Evolutionary conservation across 345 rosid species (phyloP).

Genomic region (Mangifera indica): DNA sequence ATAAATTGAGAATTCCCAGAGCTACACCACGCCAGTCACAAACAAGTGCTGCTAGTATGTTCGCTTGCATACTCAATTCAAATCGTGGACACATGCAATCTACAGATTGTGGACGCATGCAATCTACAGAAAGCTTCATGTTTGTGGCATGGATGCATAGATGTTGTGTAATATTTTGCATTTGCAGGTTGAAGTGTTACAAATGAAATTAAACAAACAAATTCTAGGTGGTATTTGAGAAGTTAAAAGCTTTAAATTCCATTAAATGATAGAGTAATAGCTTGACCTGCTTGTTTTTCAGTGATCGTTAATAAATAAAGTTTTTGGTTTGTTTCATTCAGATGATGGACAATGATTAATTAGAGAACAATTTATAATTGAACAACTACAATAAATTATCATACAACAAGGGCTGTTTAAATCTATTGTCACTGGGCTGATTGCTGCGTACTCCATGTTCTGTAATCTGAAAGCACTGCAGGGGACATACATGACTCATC

Average conservation of each 20-base stretch:
- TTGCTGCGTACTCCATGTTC: too few relatives aligned
- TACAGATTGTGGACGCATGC: background rate
- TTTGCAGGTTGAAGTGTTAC: slow-evolving; percentile 17
- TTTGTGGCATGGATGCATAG: background rate
- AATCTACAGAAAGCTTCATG: background rate
- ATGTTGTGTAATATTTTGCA: slow-evolving; percentile 15
- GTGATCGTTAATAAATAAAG: background rate
- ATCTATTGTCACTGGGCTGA: too few relatives aligned
- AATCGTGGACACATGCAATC: too few relatives aligned
- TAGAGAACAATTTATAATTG: too few relatives aligned
- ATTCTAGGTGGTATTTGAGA: slow-evolving; percentile 7
- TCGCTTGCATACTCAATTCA: background rate
- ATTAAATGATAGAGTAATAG: slow-evolving; percentile 8
- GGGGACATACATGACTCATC: too few relatives aligned
- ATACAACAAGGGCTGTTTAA: too few relatives aligned
- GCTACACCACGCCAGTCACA: background rate
- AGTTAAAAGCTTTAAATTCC: slow-evolving; percentile 1
- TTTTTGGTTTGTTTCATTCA: too few relatives aligned
- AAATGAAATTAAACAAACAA: slow-evolving; percentile 18
- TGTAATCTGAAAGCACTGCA: too few relatives aligned
- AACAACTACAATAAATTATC: too few relatives aligned
- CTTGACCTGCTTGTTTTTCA: too few relatives aligned
- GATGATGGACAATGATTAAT: too few relatives aligned
- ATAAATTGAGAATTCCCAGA: background rate
- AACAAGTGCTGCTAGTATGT: background rate